A percentile compares a stretch with the other conserved stretches of the same genome.
Conservation (phyloP, 768 basidiomycete genomes). For the Hericium rajendrae region DNA sequence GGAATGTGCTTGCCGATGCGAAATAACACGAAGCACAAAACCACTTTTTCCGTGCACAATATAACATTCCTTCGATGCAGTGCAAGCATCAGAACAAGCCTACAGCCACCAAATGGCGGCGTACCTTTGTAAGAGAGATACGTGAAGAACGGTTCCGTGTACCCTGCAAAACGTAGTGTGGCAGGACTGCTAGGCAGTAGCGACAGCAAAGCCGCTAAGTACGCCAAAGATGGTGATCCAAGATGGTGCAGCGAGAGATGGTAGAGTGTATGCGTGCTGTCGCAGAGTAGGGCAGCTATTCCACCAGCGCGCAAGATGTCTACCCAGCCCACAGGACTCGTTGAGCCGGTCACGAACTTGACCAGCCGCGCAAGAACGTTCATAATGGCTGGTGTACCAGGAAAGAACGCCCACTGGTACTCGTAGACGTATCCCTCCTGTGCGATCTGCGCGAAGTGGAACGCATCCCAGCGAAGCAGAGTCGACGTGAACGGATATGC, state of each 20-base stretch:
- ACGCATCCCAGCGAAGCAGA: slow-evolving; percentile 77
- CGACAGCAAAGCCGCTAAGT: slow-evolving; percentile 55
- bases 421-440: slow-evolving; percentile 52
- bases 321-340: slow-evolving; percentile 1
- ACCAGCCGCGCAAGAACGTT: slow-evolving; percentile 14
- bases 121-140: slow-evolving; percentile 66
- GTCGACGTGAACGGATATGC: slow-evolving; percentile 13
- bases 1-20: slow-evolving; percentile 51
- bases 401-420: slow-evolving; percentile 83
- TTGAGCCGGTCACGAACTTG: not conserved
- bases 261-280: slow-evolving; percentile 36
- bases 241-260: slow-evolving; percentile 51
- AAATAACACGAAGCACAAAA: slow-evolving; percentile 50
- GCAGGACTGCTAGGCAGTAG: slow-evolving; percentile 76
- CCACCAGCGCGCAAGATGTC: slow-evolving; percentile 29
- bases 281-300: slow-evolving; percentile 27
- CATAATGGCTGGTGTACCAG: slow-evolving; percentile 53
- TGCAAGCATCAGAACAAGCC: not conserved
- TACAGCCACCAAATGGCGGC: slow-evolving; percentile 9
- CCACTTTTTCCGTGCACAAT: slow-evolving; percentile 41
- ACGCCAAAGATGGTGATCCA: slow-evolving; percentile 45
- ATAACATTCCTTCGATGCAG: slow-evolving; percentile 44
- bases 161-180: slow-evolving; percentile 61
- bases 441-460: slow-evolving; percentile 74
- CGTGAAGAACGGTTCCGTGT: slow-evolving; percentile 83